Base-by-base conservation (phyloP, 2,329 filamentous ascomycete genomes). In the Periconia sp. region DNA sequence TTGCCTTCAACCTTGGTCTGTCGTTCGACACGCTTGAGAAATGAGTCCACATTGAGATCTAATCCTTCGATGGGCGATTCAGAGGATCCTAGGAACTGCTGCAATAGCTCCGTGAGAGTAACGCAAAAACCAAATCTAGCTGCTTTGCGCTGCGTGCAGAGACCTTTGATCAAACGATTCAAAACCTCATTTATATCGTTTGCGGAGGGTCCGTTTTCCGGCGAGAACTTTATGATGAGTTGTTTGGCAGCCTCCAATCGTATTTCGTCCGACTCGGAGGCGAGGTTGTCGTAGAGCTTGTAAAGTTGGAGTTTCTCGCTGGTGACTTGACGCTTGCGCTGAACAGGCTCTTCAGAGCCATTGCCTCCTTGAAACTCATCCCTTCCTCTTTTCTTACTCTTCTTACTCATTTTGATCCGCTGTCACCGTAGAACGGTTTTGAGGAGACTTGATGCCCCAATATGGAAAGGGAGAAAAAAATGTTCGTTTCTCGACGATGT, bases 81-180 rank as follows among this genome's bases (percentile, higher is more conserved):
- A 58, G 50, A 68, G 55, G 47, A 69, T 40, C 84, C 84, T 65
- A 89, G 89, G 6, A 92, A 75, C 65, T 93, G 85, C 5, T 84
- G 81, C 43, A 96, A 71, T 9, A 95, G 77, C 73, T 97, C 92
- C 0, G 92, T 89, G 61, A 97, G 77, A 0, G 93, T 93, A 51
- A 97, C 81, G 50, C 91, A 96, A 72, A 96, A 97, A 3, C 94
- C 94, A 47, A 94, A 78, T 23, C 94, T 84, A 17, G 93, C 91
- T 13, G 90, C 91, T 76, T 96, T 96, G 53, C 91, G 87, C 50
- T 91, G 88, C 71, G 92, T 97, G 56, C 92, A 92, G 17, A 97
- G 85, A 41, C 94, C 94, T 50, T 90, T 86, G 71, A 97, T 91
- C 37, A 99, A 79, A 48, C 78, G 70, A 27, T 69, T 70, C 18